Evolutionary conservation across 352 stramenopile species (phyloP).

Genomic region (Pythium aquatile): DNA sequence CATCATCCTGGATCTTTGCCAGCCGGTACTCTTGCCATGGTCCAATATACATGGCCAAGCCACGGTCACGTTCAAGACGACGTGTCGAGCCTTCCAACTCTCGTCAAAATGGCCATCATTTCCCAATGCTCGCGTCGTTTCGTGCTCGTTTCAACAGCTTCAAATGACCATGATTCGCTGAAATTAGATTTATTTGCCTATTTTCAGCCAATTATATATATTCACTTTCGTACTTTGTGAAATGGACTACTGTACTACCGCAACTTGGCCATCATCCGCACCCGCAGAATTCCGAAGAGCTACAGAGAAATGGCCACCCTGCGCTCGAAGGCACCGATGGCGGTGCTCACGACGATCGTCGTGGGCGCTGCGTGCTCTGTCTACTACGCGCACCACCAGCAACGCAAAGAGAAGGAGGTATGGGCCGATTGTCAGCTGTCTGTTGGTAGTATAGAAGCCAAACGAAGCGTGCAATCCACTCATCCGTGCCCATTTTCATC

Average conservation of each 20-base stretch:
- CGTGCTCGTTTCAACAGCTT: constrained; percentile 1
- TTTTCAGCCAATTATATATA: constrained; percentile 11
- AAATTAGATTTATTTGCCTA: not conserved
- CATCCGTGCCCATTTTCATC: not conserved
- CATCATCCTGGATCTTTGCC: constrained; percentile 81
- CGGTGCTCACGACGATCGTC: constrained; percentile 45
- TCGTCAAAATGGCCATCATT: not conserved
- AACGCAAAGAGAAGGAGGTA: constrained; percentile 71
- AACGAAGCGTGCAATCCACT: not conserved
- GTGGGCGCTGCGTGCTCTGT: constrained; percentile 53
- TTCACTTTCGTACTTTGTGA: constrained; percentile 11
- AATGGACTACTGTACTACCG: not conserved
- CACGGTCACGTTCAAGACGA: not conserved
- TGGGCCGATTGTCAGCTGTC: not conserved
- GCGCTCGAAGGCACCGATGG: constrained; percentile 43
- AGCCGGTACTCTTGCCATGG: constrained; percentile 86
- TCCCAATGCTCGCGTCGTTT: constrained; percentile 14
- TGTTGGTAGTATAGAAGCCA: not conserved
- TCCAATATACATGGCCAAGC: constrained; percentile 74
- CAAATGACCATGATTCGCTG: not conserved
- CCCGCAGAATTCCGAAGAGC: not conserved
- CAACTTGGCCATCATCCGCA: constrained; percentile 14
- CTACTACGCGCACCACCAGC: constrained; percentile 81
- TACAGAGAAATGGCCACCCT: constrained; percentile 25
- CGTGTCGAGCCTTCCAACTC: not conserved